These are phyloP conservation scores for Lachancea quebecensis DNA, from an alignment of 805 yeast genomes.

Conservation along the genomic window DNA sequence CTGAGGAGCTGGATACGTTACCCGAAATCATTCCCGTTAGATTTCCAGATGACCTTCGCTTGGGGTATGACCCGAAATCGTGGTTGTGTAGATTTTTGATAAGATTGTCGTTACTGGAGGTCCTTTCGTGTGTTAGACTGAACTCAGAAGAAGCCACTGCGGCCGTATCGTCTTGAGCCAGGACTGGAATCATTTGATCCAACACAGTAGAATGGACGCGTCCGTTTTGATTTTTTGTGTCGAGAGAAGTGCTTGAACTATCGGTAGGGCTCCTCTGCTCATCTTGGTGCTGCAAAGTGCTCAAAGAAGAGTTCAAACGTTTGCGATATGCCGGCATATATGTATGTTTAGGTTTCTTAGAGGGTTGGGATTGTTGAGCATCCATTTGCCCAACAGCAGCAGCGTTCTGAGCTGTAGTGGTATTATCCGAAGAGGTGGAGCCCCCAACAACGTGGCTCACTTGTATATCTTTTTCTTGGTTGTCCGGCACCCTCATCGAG, in stretches of 20 bases:
- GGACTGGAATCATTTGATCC: slow-evolving; percentile 24
- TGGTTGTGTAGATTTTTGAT: slow-evolving; percentile 19
- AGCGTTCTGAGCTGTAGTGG: slow-evolving; percentile 6
- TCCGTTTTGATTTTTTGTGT: slow-evolving; percentile 13
- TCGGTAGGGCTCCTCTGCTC: slow-evolving; percentile 14
- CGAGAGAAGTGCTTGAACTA: slow-evolving; percentile 12
- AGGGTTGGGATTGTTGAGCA: not conserved
- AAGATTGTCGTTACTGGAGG: slow-evolving; percentile 14
- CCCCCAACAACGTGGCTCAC: slow-evolving; percentile 9
- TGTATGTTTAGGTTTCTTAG: slow-evolving; percentile 2
- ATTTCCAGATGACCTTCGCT: slow-evolving; percentile 16
- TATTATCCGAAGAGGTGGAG: slow-evolving; percentile 17
- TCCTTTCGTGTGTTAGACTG: slow-evolving; percentile 1
- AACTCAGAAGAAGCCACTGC: slow-evolving; percentile 3
- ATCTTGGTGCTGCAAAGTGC: slow-evolving; percentile 18
- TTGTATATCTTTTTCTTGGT: slow-evolving; percentile 1
- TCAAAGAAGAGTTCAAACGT: slow-evolving; percentile 25
- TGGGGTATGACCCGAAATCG: slow-evolving; percentile 27
- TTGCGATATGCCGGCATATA: slow-evolving; percentile 36
- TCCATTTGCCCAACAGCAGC: not conserved
- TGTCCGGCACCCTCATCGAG: slow-evolving; percentile 15
- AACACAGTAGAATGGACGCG: slow-evolving; percentile 12
- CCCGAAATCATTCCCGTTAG: slow-evolving; percentile 9
- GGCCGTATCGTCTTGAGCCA: slow-evolving; percentile 9
- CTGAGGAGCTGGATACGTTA: slow-evolving; percentile 14